Conservation (phyloP, 2,329 filamentous ascomycete genomes). For the Nectriaceae sp. region DNA sequence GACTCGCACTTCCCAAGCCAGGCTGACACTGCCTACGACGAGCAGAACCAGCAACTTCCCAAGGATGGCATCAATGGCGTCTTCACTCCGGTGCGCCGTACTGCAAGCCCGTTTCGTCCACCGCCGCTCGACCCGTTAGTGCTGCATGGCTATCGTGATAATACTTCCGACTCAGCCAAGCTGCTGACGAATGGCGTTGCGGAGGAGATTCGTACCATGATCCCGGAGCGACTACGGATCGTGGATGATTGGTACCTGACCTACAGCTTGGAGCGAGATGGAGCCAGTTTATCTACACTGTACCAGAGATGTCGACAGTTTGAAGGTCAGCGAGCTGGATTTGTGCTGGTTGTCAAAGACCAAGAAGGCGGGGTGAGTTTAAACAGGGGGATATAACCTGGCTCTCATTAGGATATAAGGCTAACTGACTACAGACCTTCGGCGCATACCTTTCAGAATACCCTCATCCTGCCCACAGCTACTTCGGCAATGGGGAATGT, state of each 20-base stretch:
- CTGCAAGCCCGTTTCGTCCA: constrained; percentile 78
- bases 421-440: constrained; percentile 60
- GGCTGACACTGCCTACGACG: constrained; percentile 25
- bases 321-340: constrained; percentile 73
- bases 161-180: constrained; percentile 60
- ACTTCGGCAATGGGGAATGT: constrained; percentile 95
- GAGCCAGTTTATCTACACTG: constrained; percentile 81
- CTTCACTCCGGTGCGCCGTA: constrained; percentile 55
- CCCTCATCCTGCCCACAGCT: constrained; percentile 78
- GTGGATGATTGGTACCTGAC: constrained; percentile 82
- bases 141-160: constrained; percentile 65
- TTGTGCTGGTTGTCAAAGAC: constrained; percentile 86
- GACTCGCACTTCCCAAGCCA: constrained; percentile 34
- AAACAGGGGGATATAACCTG: not conserved
- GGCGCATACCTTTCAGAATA: constrained; percentile 92
- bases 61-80: constrained; percentile 57
- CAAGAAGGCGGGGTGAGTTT: constrained; percentile 68
- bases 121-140: constrained; percentile 83
- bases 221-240: constrained; percentile 85
- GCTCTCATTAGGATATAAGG: not conserved
- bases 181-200: constrained; percentile 75
- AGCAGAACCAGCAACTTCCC: constrained; percentile 14
- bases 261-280: constrained; percentile 91
- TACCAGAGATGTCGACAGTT: constrained; percentile 77
- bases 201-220: constrained; percentile 88